A percentile compares a stretch with the other conserved stretches of the same genome.
These are phyloP conservation scores for Stephanodiscus minutulus DNA, from an alignment of 108 stramenopile species.

Conservation along the genomic window DNA sequence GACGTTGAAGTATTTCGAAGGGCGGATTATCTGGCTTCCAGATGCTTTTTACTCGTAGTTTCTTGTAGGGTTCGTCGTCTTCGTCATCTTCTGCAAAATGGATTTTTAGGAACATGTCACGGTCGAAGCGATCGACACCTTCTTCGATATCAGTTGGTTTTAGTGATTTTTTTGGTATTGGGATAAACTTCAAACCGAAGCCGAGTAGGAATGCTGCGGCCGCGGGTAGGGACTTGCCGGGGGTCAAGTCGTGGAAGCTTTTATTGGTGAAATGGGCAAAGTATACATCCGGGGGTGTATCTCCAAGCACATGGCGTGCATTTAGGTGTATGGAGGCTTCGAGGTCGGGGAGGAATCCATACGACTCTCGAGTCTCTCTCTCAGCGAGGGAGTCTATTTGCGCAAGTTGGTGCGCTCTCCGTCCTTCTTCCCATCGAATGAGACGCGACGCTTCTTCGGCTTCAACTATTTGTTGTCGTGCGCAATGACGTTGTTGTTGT, in stretches of 20 bases:
- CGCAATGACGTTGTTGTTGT: too few species aligned
- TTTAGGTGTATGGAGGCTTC: background rate
- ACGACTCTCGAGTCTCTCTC: background rate
- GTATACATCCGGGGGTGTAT: background rate
- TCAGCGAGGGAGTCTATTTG: too few species aligned
- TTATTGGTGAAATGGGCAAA: background rate
- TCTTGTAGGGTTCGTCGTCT: background rate
- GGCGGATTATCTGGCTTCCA: conserved; percentile 3
- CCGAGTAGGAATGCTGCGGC: too few species aligned
- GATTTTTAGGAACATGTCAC: conserved; percentile 7
- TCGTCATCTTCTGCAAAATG: conserved; percentile 11
- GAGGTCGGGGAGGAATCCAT: conserved; percentile 16
- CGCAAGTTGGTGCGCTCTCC: too few species aligned
- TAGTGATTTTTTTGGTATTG: background rate
- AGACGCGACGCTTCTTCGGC: too few species aligned
- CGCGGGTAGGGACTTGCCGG: too few species aligned
- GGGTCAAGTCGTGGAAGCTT: conserved; percentile 36
- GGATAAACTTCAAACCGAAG: too few species aligned
- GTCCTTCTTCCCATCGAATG: too few species aligned
- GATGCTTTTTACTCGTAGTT: conserved; percentile 9
- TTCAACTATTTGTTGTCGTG: too few species aligned
- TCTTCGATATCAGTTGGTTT: background rate
- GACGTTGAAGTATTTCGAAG: background rate
- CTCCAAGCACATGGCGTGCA: conserved; percentile 12
- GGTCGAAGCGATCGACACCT: background rate